phyloP scores from a whole-genome alignment of 2,329 filamentous ascomycete genomes.

The Calonectria henricotiae region DNA sequence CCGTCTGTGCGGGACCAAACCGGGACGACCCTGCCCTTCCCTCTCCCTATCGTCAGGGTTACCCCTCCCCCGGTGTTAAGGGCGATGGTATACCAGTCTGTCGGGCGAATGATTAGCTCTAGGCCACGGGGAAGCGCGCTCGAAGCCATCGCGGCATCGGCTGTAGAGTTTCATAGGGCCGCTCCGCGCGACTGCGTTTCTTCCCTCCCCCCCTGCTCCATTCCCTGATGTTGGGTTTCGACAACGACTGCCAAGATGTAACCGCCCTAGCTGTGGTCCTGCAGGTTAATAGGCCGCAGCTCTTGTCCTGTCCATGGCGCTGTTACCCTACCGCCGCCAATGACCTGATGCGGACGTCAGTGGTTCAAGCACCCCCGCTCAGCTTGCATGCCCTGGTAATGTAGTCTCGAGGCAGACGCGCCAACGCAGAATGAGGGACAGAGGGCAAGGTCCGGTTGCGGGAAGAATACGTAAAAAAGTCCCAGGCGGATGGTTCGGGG shows the following conservation, averaged over 20 bases:
- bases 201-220: not conserved
- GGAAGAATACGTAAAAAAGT: slow-evolving; percentile 18
- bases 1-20: slow-evolving; percentile 28
- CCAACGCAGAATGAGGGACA: not conserved
- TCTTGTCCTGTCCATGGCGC: not conserved
- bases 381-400: slow-evolving; percentile 6
- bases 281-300: not conserved
- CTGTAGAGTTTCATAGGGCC: slow-evolving; percentile 22
- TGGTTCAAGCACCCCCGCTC: slow-evolving; percentile 15
- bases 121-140: not conserved
- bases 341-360: slow-evolving; percentile 25
- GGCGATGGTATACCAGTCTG: slow-evolving; percentile 23
- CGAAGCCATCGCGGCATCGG: slow-evolving; percentile 15
- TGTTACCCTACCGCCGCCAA: slow-evolving; percentile 22
- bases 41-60: not conserved
- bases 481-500: slow-evolving; percentile 37
- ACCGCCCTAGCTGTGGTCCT: not conserved
- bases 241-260: slow-evolving; percentile 14
- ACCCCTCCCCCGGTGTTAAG: slow-evolving; percentile 31
- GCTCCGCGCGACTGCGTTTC: slow-evolving; percentile 1
- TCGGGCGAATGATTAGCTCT: slow-evolving; percentile 18
- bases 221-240: slow-evolving; percentile 18
- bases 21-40: slow-evolving; percentile 32
- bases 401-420: not conserved
- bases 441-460: not conserved